Base-by-base conservation (phyloP, 2,329 filamentous ascomycete genomes). In the Monilinia fructicola region DNA sequence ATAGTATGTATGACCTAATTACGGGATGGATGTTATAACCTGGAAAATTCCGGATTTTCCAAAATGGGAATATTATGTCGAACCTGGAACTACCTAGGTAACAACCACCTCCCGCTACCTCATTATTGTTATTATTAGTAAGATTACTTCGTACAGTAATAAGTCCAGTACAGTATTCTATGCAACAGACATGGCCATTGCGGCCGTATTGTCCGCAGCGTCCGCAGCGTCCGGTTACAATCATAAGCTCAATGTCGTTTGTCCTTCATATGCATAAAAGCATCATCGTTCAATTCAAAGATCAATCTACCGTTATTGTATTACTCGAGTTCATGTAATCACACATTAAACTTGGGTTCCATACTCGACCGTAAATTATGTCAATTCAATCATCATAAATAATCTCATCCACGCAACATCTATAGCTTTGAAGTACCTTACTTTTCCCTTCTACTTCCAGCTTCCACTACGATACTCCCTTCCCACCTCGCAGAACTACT, bases 171-270 rank as follows among this genome's bases (percentile, higher is more conserved):
- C n/a, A 6, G 31, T 35, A 35, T 35, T 35, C 18, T 16, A 16
- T 14, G 3, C 38, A 46, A 9, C 44, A 6, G 16, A 38, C 26
- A 44, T 44, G 58, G 28, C 21, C n/a, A 26, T 48, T 38, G n/a
- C 58, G 58, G 58, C 58, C 58, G 58, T 10, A 5, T 26, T 6
- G 4, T 23, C 56, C 56, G 56, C 26, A 38, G 2, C 21, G n/a
- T n/a, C 31, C 31, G 31, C 31, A 35, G 4, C 28, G 4, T 48
- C n/a, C 56, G 26, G 46, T 48, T 12, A 60, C 11, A 12, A 38
- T 60, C 18, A 31, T 35, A 28, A 59, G 55, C 26, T 59, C 26
- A 28, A 58, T 50, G 50, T 60, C 28, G 38, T 26, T 50, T 60
- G 56, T 60, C 44, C 42, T 16, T 46, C 14, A 21, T 5, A 60